Base-by-base conservation (phyloP, 805 yeast species). In the Candida krabiensis region DNA sequence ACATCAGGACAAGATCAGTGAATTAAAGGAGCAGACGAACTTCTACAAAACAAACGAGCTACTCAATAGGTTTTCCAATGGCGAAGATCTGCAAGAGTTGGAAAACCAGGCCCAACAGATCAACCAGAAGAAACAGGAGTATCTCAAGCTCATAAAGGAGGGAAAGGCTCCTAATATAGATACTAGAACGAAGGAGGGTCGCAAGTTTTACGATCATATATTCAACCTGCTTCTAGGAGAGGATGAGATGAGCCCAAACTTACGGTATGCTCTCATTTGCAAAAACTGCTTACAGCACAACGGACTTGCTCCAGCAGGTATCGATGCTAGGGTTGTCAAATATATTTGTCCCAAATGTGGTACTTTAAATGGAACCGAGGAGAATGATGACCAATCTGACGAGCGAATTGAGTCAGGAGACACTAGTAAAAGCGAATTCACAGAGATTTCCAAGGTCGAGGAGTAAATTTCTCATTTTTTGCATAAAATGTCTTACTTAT, bases 301-400 rank as follows among this genome's bases (percentile, higher is more conserved):
- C 53, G 96, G 96, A 1, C 68, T 86, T 30, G 95, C 95, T 0
- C 86, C 88, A 4, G 88, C 86, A 2, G 83, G 83, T 6, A 63
- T 71, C 42, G 43, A 56, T 2, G 83, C 91, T 0, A 52, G 49
- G 2, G 52, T 58, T 4, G 77, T 84, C 7, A 62, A 59, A 35
- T 86, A 81, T 50, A 53, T 66, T 2, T 86, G 96, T 63, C 85
- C 88, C 7, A 60, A 61, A 16, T 86, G 95, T 61, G 85, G 83
- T 1, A 25, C 40, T 2, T 6, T 61, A 24, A 66, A 65, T 45
- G 69, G 67, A 3, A 32, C 33, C 3, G 24, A n/a, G 15, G 30
- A 29, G n/a, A 25, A 17, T 23, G 36, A 24, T 8, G 22, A 33
- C 24, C 36, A 33, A 14, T 14, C 8, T 5, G 38, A 19, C 4